Conservation (phyloP, 2,329 filamentous ascomycete genomes). For the Neofusicoccum laricinum region DNA sequence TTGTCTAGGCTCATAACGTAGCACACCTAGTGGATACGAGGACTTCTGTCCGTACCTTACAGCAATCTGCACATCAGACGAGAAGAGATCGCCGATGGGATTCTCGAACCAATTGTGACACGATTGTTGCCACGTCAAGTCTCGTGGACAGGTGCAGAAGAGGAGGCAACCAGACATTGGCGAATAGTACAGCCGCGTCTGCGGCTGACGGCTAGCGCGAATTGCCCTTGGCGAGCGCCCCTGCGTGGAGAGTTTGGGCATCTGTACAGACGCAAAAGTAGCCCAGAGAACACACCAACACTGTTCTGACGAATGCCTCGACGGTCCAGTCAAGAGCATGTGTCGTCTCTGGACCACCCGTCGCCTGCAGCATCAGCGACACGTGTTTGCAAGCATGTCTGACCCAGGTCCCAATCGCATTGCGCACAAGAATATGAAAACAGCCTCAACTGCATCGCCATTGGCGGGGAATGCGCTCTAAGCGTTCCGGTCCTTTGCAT, state of each 20-base stretch:
- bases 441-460: background rate
- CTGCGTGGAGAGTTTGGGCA: no score
- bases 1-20: background rate
- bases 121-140: slow-evolving; percentile 1
- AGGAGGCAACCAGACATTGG: background rate
- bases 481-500: background rate
- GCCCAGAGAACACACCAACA: no score
- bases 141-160: background rate
- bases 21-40: background rate
- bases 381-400: slow-evolving; percentile 4
- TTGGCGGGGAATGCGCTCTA: background rate
- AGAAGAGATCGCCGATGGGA: background rate
- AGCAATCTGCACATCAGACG: background rate
- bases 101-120: background rate
- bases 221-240: no score
- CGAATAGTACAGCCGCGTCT: background rate
- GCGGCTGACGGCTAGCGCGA: no score
- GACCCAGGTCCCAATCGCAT: background rate
- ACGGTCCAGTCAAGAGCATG: no score
- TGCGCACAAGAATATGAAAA: background rate
- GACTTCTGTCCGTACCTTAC: background rate
- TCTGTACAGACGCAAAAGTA: no score
- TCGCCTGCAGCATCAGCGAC: background rate
- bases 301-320: no score
- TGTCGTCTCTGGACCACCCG: no score